A percentile compares a stretch with the other conserved stretches of the same genome.
These are phyloP conservation scores for Diaporthe nobilis DNA, from an alignment of 2,329 filamentous ascomycete genomes.

Conservation along the genomic window DNA sequence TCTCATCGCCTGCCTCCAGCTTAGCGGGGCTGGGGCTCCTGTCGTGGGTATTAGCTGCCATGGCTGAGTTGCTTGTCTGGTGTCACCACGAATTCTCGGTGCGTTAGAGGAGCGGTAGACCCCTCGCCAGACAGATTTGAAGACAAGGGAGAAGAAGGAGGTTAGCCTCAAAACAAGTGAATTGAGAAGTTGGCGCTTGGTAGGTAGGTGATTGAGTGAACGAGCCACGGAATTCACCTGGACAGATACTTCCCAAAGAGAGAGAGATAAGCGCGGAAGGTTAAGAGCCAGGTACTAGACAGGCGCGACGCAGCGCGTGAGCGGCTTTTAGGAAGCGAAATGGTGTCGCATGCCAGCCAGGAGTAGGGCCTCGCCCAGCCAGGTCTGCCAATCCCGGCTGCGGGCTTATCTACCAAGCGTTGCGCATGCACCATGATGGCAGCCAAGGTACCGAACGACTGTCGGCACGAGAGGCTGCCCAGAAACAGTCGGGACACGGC, in stretches of 20 bases:
- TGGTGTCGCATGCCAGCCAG: conserved; percentile 8
- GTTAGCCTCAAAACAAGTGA: neutral
- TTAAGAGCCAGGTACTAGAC: no score
- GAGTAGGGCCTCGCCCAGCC: neutral
- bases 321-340: conserved; percentile 12
- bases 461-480: neutral
- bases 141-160: neutral
- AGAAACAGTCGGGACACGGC: neutral
- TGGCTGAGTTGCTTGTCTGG: conserved; percentile 4
- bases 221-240: neutral
- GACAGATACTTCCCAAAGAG: neutral
- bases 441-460: conserved; percentile 15
- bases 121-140: conserved; percentile 12
- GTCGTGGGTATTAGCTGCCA: neutral
- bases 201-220: neutral
- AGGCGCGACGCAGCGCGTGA: neutral
- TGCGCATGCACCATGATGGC: conserved; percentile 24
- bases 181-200: neutral
- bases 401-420: conserved; percentile 25
- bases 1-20: conserved; percentile 18
- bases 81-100: conserved; percentile 28
- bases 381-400: neutral
- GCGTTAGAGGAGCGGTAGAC: conserved; percentile 30
- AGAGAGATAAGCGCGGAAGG: neutral
- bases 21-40: conserved; percentile 7